These are phyloP conservation scores for Penicillium fimorum DNA, from an alignment of 495 filamentous ascomycete genomes.

Conservation along the genomic window DNA sequence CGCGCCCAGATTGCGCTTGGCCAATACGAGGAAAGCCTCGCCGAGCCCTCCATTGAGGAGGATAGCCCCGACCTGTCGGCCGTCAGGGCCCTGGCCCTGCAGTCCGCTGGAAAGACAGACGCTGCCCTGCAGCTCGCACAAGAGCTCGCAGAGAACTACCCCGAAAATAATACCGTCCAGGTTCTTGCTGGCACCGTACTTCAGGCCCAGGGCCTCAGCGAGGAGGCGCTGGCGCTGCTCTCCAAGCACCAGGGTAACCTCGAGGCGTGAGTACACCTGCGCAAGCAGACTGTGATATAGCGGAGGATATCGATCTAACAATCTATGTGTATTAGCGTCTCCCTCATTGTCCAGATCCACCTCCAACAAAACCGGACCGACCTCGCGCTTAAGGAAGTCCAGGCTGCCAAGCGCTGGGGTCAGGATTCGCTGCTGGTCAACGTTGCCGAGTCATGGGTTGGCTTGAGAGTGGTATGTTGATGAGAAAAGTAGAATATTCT, in stretches of 20 bases:
- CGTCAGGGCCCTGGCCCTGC: constrained; percentile 73
- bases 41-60: constrained; percentile 61
- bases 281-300: background rate
- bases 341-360: constrained; percentile 85
- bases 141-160: constrained; percentile 59
- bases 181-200: constrained; percentile 75
- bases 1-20: constrained; percentile 82
- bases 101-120: constrained; percentile 55
- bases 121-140: constrained; percentile 62
- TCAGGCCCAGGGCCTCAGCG: constrained; percentile 69
- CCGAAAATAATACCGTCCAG: constrained; percentile 80
- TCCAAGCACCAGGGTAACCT: constrained; percentile 77
- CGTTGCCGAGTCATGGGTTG: constrained; percentile 93
- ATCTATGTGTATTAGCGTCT: constrained; percentile 45
- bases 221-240: constrained; percentile 79
- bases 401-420: constrained; percentile 88
- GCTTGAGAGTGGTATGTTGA: constrained; percentile 74
- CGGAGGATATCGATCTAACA: constrained; percentile 9
- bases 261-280: constrained; percentile 65
- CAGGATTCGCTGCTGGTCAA: constrained; percentile 95
- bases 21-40: constrained; percentile 67
- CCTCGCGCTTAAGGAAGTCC: constrained; percentile 84
- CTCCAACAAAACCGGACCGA: constrained; percentile 87
- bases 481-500: background rate
- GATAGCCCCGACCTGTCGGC: constrained; percentile 72